These are phyloP conservation scores for Thalassiosira profunda DNA, from an alignment of 108 stramenopile species.

Conservation along the genomic window DNA sequence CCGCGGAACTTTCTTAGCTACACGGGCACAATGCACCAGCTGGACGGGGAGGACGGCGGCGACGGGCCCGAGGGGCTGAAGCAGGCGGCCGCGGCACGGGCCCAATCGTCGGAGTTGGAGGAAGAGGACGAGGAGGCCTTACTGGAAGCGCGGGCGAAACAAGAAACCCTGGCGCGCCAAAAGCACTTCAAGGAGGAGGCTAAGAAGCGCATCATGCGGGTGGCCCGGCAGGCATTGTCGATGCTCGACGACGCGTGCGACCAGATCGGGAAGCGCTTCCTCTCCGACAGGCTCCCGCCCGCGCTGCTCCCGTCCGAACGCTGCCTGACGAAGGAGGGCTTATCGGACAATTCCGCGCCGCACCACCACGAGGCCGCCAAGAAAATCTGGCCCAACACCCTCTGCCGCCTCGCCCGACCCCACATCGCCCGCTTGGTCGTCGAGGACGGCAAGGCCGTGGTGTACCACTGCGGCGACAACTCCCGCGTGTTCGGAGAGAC, in stretches of 20 bases:
- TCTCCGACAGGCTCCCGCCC: constrained; percentile 95
- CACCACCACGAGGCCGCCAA: constrained; percentile 40
- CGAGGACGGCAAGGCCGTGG: constrained; percentile 93
- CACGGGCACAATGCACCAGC: constrained; percentile 91
- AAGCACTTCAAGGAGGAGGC: constrained; percentile 72
- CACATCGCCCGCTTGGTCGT: constrained; percentile 92
- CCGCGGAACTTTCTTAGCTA: constrained; percentile 91
- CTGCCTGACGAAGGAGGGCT: constrained; percentile 45
- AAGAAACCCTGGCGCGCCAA: constrained; percentile 30
- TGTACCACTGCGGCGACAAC: constrained; percentile 98
- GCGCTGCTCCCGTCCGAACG: constrained; percentile 73
- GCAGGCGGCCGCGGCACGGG: constrained; percentile 36
- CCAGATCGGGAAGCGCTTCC: constrained; percentile 91
- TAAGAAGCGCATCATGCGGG: constrained; percentile 82
- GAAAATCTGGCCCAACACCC: constrained; percentile 73
- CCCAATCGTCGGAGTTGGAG: constrained; percentile 28
- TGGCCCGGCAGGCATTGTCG: constrained; percentile 78
- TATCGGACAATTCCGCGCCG: constrained; percentile 17
- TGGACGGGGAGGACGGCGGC: constrained; percentile 46
- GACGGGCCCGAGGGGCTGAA: constrained; percentile 70
- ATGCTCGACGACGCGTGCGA: constrained; percentile 95
- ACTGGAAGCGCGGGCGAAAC: constrained; percentile 24
- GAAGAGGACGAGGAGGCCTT: constrained; percentile 45
- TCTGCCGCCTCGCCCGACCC: constrained; percentile 84
- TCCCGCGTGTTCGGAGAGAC: constrained; percentile 87